These are phyloP conservation scores for Petrea volubilis DNA, from an alignment of 257 asterid species.

Conservation along the genomic window DNA sequence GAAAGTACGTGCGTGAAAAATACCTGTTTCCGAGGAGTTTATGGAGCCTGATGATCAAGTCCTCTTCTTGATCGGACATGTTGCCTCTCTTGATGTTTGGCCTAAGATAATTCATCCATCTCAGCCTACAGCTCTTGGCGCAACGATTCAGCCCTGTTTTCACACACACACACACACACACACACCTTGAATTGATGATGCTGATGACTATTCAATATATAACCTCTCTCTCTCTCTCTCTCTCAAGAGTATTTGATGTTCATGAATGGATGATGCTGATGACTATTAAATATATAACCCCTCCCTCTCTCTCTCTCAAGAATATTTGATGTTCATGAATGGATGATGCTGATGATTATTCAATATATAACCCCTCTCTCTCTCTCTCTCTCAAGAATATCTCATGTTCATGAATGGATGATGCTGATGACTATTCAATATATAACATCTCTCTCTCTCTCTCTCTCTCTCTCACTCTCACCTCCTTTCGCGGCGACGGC, in stretches of 20 bases:
- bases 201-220: too few species aligned
- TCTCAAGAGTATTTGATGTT: not conserved
- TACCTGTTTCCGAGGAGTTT: conserved; percentile 59
- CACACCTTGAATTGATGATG: too few species aligned
- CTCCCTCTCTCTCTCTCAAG: too few species aligned
- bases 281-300: too few species aligned
- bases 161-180: not conserved
- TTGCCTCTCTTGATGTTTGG: conserved; percentile 62
- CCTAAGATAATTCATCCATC: conserved; percentile 66
- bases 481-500: conserved; percentile 54
- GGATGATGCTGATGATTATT: not conserved
- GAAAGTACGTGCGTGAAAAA: too few species aligned
- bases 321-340: not conserved
- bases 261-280: too few species aligned
- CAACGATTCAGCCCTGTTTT: conserved; percentile 44
- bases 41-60: conserved; percentile 58
- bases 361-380: not conserved
- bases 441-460: not conserved
- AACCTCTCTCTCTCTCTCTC: too few species aligned
- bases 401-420: not conserved
- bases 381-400: not conserved
- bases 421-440: not conserved
- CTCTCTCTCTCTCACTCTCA: not conserved
- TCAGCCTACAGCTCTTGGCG: conserved; percentile 54
- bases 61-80: conserved; percentile 63